Evolutionary conservation across 2,329 filamentous ascomycete species (phyloP), one percentile per base, ranked within the genome.

Genomic region (Aotearoamyces nothofagi): DNA sequence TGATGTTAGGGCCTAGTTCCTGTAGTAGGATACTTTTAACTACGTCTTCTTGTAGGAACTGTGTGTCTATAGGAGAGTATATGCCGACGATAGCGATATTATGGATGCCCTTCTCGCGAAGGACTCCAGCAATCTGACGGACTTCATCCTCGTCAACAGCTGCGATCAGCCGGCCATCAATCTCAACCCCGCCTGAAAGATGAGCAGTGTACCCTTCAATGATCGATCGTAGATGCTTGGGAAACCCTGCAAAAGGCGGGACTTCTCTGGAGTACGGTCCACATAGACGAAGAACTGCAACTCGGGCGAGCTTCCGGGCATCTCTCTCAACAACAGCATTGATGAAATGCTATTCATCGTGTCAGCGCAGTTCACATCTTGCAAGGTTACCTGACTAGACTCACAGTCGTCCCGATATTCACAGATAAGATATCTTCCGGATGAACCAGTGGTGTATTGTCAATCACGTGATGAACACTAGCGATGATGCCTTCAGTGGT

Each of bases 31-130:
- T 61, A 3, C 52, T 49, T 3, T 55, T 53, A 4, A 62, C 64
- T 3, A 53, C 46, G 22, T 61, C 51, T 45, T 71, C 67, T 42
- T 72, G 67, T 23, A 46, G 47, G 39, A 60, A 59, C 3, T 56
- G 38, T 8, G 61, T 57, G 40, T 75, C 68, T 13, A 71, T 64
- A 0, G 68, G 66, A 6, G 62, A 66, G 46, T 67, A 72, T 5
- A 71, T 58, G 2, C 68, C 67, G 4, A 63, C 59, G 4, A 75
- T 50, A 0, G 69, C 67, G 2, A 75, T 51, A 22, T 55, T 56
- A 12, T 30, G 42, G 48, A 52, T 65, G 52, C 14, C 37, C 12
- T 26, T 26, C 7, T 31, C 19, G 10, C 35, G 36, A 15, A 45
- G 39, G 12, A 35, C 29, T 7, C 25, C 13, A 15, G 33, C 37